Evolutionary conservation across 129 eudicot species (phyloP).

Genomic region (Daucus carota): DNA sequence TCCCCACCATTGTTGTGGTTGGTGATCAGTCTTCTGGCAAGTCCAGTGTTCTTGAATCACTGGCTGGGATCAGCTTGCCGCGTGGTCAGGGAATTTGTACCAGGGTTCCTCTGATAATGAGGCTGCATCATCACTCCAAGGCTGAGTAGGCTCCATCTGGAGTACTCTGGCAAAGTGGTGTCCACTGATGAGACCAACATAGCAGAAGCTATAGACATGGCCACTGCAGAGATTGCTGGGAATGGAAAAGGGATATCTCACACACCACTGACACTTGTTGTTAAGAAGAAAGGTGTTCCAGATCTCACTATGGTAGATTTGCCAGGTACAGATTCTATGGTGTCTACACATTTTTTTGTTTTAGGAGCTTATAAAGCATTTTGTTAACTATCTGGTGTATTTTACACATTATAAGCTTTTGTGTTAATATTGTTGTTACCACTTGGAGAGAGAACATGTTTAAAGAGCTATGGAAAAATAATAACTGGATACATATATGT

Average conservation of each 20-base stretch:
- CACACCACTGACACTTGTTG: not conserved
- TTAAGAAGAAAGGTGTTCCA: conserved; percentile 6
- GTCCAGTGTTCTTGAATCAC: conserved; percentile 8
- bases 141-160: not conserved
- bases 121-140: conserved; percentile 1
- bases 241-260: not conserved
- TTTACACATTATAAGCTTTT: too few relatives aligned
- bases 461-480: too few relatives aligned
- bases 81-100: conserved; percentile 8
- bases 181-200: not conserved
- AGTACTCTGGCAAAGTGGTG: not conserved
- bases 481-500: too few relatives aligned
- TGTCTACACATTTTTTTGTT: too few relatives aligned
- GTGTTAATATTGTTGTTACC: too few relatives aligned
- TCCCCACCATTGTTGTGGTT: conserved; percentile 12
- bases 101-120: conserved; percentile 4
- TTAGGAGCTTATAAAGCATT: too few relatives aligned
- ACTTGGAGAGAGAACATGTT: too few relatives aligned
- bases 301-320: conserved; percentile 10
- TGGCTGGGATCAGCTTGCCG: conserved; percentile 4
- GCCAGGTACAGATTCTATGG: not conserved
- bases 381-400: too few relatives aligned
- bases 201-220: not conserved
- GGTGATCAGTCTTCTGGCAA: conserved; percentile 7
- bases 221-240: conserved; percentile 1